A percentile compares a stretch with the other conserved stretches of the same genome.
Conservation (phyloP, 805 yeast genomes). For the Candida nitratophila region DNA sequence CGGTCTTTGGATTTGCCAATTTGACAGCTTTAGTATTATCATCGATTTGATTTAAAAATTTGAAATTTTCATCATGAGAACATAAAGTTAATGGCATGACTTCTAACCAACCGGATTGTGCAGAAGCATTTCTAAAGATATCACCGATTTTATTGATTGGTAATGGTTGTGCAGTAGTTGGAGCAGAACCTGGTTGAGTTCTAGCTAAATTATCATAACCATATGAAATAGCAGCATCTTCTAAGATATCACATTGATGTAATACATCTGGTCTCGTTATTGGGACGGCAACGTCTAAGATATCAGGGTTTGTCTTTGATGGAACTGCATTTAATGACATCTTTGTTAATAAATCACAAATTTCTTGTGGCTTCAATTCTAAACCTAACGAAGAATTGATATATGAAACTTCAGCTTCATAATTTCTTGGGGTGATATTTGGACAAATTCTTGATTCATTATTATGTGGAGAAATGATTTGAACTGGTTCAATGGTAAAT, state of each 20-base stretch:
- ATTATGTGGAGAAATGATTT: slow-evolving; percentile 78
- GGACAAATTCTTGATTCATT: slow-evolving; percentile 73
- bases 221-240: slow-evolving; percentile 94
- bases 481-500: slow-evolving; percentile 85
- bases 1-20: slow-evolving; percentile 92
- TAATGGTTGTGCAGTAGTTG: slow-evolving; percentile 80
- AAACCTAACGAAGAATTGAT: slow-evolving; percentile 93
- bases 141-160: slow-evolving; percentile 89
- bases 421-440: slow-evolving; percentile 53
- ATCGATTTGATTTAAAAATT: slow-evolving; percentile 68
- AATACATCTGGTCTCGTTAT: slow-evolving; percentile 92
- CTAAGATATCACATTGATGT: slow-evolving; percentile 98
- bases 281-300: slow-evolving; percentile 69
- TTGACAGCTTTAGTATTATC: slow-evolving; percentile 76
- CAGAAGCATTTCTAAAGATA: slow-evolving; percentile 81
- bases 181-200: slow-evolving; percentile 68
- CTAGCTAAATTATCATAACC: slow-evolving; percentile 86
- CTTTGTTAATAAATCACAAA: slow-evolving; percentile 59
- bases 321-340: slow-evolving; percentile 73
- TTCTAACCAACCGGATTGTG: slow-evolving; percentile 95
- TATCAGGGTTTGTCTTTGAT: slow-evolving; percentile 36
- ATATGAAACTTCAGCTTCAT: slow-evolving; percentile 73
- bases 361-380: slow-evolving; percentile 58
- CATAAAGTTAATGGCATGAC: slow-evolving; percentile 93
- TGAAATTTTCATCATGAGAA: slow-evolving; percentile 95